Evolutionary conservation across 306 rosid species (phyloP).

Genomic region (Casuarina cunninghamiana): DNA sequence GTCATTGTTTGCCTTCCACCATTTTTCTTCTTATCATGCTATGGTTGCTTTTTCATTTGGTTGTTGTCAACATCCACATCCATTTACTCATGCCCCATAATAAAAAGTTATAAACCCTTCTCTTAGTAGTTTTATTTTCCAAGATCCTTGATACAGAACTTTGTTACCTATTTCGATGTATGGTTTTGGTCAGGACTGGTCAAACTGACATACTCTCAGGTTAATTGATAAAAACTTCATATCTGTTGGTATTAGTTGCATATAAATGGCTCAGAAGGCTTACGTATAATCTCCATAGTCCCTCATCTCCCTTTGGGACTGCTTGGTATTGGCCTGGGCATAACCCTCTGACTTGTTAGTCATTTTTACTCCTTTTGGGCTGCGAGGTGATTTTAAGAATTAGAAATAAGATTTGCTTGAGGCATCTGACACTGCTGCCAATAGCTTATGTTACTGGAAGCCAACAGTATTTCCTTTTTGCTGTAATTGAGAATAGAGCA

Average conservation of each 20-base stretch:
- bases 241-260: background rate
- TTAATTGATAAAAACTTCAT: background rate
- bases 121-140: background rate
- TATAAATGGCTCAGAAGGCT: background rate
- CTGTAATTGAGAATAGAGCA: background rate
- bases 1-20: background rate
- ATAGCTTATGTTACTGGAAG: background rate
- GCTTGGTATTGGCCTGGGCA: background rate
- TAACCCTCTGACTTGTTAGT: background rate
- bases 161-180: background rate
- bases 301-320: background rate
- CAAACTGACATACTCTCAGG: background rate
- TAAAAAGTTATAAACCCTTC: background rate
- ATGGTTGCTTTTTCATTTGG: background rate
- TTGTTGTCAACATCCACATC: background rate
- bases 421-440: background rate
- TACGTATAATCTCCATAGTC: background rate
- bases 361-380: background rate
- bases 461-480: background rate
- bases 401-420: background rate
- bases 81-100: background rate
- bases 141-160: background rate
- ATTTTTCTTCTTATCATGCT: background rate
- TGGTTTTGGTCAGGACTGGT: background rate
- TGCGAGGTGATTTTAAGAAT: background rate